These are phyloP conservation scores for Trichophyton rubrum DNA, from an alignment of 2,329 filamentous ascomycete genomes.

Conservation along the genomic window DNA sequence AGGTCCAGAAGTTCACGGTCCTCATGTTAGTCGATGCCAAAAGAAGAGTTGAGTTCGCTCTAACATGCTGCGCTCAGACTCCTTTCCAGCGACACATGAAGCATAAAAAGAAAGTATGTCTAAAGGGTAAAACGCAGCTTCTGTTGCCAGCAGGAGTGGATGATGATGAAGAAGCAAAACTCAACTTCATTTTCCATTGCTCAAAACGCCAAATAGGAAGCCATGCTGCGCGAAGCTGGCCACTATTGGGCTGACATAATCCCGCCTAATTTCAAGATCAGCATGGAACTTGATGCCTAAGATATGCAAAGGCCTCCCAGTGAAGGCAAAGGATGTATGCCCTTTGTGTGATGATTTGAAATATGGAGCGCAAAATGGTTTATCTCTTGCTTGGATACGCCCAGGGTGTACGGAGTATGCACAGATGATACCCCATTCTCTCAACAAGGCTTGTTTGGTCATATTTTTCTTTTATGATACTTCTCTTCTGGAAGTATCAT, in stretches of 20 bases:
- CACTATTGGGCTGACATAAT: background rate
- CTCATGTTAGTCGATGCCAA: background rate
- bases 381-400: background rate
- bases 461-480: background rate
- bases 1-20: constrained; percentile 1
- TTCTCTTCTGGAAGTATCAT: background rate
- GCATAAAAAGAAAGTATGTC: background rate
- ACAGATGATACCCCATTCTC: background rate
- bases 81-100: background rate
- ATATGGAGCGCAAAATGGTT: background rate
- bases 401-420: background rate
- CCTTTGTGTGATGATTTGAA: background rate
- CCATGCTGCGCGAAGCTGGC: background rate
- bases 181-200: background rate
- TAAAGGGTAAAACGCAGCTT: background rate
- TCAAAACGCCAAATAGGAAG: background rate
- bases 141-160: no score
- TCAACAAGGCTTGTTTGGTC: background rate
- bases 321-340: no score
- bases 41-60: background rate
- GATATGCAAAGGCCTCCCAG: background rate
- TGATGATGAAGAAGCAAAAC: background rate
- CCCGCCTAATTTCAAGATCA: background rate
- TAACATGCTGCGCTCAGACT: background rate
- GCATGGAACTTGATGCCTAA: background rate